Conservation (phyloP, 2,329 filamentous ascomycete genomes). For the Madurella fahalii region DNA sequence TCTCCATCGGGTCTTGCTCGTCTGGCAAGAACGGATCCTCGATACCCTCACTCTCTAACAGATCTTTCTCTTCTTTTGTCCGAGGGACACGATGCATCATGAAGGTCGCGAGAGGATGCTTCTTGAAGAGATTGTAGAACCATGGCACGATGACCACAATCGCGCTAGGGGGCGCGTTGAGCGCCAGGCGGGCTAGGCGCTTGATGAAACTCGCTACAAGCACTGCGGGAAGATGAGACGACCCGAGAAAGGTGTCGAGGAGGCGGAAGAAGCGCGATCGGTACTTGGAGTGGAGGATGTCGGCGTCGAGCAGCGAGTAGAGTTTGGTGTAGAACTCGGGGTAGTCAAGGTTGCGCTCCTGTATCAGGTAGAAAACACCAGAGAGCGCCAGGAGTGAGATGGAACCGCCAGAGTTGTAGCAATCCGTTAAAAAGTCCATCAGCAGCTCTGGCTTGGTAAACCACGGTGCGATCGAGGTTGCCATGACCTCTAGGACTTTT, state of each 20-base stretch:
- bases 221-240: slow-evolving; percentile 85
- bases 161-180: slow-evolving; percentile 85
- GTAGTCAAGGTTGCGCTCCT: slow-evolving; percentile 92
- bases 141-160: slow-evolving; percentile 87
- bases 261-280: slow-evolving; percentile 90
- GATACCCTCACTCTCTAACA: slow-evolving; percentile 57
- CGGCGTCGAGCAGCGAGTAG: slow-evolving; percentile 83
- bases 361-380: slow-evolving; percentile 91
- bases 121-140: slow-evolving; percentile 91
- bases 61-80: slow-evolving; percentile 53
- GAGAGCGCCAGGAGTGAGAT: slow-evolving; percentile 84
- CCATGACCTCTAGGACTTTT: slow-evolving; percentile 68
- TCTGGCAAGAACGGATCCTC: slow-evolving; percentile 72
- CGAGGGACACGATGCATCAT: slow-evolving; percentile 82
- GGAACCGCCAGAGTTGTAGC: slow-evolving; percentile 80
- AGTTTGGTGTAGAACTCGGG: slow-evolving; percentile 90
- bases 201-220: slow-evolving; percentile 97
- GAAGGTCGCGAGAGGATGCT: slow-evolving; percentile 86
- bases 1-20: slow-evolving; percentile 80
- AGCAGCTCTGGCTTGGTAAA: slow-evolving; percentile 83
- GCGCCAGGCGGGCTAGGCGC: slow-evolving; percentile 73
- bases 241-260: slow-evolving; percentile 83
- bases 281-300: slow-evolving; percentile 89
- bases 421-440: slow-evolving; percentile 96
- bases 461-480: slow-evolving; percentile 79